A percentile compares a stretch with the other conserved stretches of the same genome.
These are phyloP conservation scores for Jacaranda mimosifolia DNA, from an alignment of 257 asterid species.

Conservation along the genomic window DNA sequence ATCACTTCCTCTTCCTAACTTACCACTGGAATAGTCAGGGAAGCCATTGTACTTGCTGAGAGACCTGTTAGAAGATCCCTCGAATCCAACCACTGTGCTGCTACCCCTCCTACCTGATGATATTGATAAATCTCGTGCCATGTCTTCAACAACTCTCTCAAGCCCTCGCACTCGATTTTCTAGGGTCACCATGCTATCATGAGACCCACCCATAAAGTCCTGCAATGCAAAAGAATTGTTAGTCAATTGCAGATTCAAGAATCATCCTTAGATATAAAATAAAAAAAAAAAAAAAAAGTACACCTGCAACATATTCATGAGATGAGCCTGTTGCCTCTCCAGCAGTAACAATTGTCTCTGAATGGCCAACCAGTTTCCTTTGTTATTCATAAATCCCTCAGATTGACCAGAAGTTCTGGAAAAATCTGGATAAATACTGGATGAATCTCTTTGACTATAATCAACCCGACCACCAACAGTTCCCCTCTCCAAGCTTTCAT, in stretches of 20 bases:
- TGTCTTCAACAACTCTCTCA: slow-evolving; percentile 96
- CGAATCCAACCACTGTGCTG: slow-evolving; percentile 62
- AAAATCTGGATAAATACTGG: slow-evolving; percentile 52
- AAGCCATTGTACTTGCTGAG: slow-evolving; percentile 79
- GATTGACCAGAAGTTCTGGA: slow-evolving; percentile 67
- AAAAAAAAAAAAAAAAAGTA: slow-evolving; percentile 23
- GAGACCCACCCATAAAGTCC: slow-evolving; percentile 99
- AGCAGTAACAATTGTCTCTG: slow-evolving; percentile 87
- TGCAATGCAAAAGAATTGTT: slow-evolving; percentile 44
- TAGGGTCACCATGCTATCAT: slow-evolving; percentile 91
- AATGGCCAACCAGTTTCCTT: slow-evolving; percentile 90
- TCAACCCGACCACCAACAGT: slow-evolving; percentile 37
- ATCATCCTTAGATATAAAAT: neutral
- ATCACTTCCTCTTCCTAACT: slow-evolving; percentile 70
- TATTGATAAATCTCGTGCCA: slow-evolving; percentile 94
- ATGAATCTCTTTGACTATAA: slow-evolving; percentile 65
- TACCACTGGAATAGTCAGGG: slow-evolving; percentile 75
- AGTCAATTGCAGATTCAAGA: slow-evolving; percentile 35
- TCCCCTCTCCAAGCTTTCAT: slow-evolving; percentile 54
- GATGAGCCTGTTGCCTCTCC: slow-evolving; percentile 94
- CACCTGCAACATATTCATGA: slow-evolving; percentile 97
- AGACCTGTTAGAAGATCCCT: slow-evolving; percentile 75
- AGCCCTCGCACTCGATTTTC: slow-evolving; percentile 95
- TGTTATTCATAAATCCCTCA: slow-evolving; percentile 71
- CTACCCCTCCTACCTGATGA: slow-evolving; percentile 81